Percentiles rank a stretch among this genome's conserved stretches.
phyloP scores from a whole-genome alignment of 768 basidiomycete genomes.

The Kockovaella imperatae region DNA sequence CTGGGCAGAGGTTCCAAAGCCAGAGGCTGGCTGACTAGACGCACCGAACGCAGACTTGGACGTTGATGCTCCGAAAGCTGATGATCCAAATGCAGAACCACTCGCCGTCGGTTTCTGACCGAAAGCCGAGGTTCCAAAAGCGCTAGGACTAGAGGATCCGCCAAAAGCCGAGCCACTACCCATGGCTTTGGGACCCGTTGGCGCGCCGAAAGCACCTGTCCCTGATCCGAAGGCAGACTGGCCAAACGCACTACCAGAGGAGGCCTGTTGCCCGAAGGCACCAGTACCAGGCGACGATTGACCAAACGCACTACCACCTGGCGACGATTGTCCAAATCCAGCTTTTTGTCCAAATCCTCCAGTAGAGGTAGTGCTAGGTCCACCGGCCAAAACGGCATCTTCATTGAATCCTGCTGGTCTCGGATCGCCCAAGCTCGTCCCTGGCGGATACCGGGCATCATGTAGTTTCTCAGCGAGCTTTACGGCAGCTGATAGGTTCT shows the following conservation, averaged over 20 bases:
- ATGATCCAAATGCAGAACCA: no score
- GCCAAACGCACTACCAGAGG: constrained; percentile 21
- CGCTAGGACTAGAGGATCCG: background rate
- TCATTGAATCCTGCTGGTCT: constrained; percentile 25
- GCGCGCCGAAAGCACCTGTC: constrained; percentile 2
- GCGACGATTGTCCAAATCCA: no score
- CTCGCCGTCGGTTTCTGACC: constrained; percentile 10
- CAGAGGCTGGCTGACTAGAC: no score
- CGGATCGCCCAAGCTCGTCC: constrained; percentile 3
- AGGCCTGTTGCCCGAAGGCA: background rate
- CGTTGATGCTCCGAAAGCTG: no score
- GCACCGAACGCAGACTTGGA: no score
- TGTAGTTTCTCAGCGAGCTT: constrained; percentile 30
- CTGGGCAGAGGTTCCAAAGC: no score
- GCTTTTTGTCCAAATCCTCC: constrained; percentile 6
- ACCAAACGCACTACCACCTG: constrained; percentile 24
- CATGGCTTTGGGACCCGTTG: constrained; percentile 1
- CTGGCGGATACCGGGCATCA: constrained; percentile 21
- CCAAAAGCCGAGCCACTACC: constrained; percentile 5
- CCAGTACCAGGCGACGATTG: constrained; percentile 38
- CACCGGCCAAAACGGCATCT: constrained; percentile 12
- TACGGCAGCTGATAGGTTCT: constrained; percentile 15
- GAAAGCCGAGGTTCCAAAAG: constrained; percentile 15
- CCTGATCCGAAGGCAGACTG: constrained; percentile 8
- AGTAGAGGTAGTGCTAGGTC: background rate